phyloP scores from a whole-genome alignment of 2,329 filamentous ascomycete species.

The Phaeosphaeria sp. region DNA sequence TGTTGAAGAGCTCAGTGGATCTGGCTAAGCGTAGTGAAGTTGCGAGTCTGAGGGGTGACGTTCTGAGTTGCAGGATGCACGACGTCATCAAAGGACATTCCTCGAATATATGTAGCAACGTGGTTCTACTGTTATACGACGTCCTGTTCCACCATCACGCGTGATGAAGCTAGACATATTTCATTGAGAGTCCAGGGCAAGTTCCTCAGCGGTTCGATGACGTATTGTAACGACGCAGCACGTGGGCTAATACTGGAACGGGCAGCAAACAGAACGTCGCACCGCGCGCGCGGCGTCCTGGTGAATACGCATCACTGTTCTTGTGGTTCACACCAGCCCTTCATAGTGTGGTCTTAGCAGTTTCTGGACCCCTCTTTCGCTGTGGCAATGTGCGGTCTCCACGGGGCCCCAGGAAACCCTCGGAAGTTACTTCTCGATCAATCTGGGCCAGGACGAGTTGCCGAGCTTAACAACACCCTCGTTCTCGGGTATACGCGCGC shows the following conservation, averaged over 20 bases:
- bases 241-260: slow-evolving; percentile 6
- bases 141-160: neutral
- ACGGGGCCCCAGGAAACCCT: slow-evolving; percentile 14
- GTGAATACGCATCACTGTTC: neutral
- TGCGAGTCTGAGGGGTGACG: slow-evolving; percentile 4
- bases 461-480: slow-evolving; percentile 35
- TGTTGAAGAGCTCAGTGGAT: neutral
- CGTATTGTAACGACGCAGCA: slow-evolving; percentile 11
- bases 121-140: neutral
- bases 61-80: slow-evolving; percentile 19
- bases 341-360: neutral
- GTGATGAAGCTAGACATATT: neutral
- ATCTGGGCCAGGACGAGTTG: slow-evolving; percentile 15
- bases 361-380: neutral
- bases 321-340: neutral
- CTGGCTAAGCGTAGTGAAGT: neutral
- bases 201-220: slow-evolving; percentile 5
- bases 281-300: neutral
- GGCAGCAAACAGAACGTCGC: neutral
- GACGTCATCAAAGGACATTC: slow-evolving; percentile 31
- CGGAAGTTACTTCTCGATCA: slow-evolving; percentile 28
- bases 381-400: slow-evolving; percentile 1
- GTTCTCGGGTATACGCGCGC: slow-evolving; percentile 19
- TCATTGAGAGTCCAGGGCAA: neutral
- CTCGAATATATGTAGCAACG: neutral